Conservation (phyloP, 2,329 filamentous ascomycete genomes). For the Microdochium bolleyi region DNA sequence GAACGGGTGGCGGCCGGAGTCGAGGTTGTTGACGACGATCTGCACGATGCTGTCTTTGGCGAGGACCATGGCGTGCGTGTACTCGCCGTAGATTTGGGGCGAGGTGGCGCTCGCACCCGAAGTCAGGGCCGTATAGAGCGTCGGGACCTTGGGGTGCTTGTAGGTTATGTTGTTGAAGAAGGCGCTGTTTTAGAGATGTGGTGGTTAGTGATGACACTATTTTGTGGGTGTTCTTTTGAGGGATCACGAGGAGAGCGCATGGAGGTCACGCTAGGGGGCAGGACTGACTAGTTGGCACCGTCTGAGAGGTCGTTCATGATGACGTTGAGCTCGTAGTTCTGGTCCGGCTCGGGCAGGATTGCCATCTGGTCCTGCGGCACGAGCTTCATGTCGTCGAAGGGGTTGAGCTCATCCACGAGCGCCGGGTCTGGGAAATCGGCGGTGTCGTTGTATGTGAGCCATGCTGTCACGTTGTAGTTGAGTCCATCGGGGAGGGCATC, state of each 20-base stretch:
- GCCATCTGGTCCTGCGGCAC: constrained; percentile 59
- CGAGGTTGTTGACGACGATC: constrained; percentile 68
- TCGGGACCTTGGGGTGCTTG: constrained; percentile 54
- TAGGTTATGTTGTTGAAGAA: constrained; percentile 23
- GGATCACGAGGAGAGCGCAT: no score
- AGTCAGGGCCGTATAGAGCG: constrained; percentile 64
- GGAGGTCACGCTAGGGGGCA: constrained; percentile 44
- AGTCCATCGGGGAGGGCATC: constrained; percentile 58
- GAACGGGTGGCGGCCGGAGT: constrained; percentile 65
- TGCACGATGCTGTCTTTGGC: constrained; percentile 60
- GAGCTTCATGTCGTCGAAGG: constrained; percentile 67
- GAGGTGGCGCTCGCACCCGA: constrained; percentile 48
- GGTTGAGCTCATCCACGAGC: constrained; percentile 51
- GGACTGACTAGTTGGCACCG: constrained; percentile 55
- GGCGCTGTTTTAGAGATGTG: constrained; percentile 3
- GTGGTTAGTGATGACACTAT: no score
- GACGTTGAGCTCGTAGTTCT: constrained; percentile 54
- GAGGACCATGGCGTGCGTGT: constrained; percentile 56
- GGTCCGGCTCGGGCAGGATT: constrained; percentile 53
- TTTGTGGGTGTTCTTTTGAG: no score
- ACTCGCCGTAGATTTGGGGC: constrained; percentile 52
- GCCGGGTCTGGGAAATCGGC: constrained; percentile 41
- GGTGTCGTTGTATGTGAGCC: constrained; percentile 48
- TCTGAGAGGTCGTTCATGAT: constrained; percentile 61
- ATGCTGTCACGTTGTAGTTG: constrained; percentile 60